Evolutionary conservation across 176 grass and related monocot genomes (phyloP), one percentile per base, ranked within the genome.

Genomic region (Phyllostachys edulis): DNA sequence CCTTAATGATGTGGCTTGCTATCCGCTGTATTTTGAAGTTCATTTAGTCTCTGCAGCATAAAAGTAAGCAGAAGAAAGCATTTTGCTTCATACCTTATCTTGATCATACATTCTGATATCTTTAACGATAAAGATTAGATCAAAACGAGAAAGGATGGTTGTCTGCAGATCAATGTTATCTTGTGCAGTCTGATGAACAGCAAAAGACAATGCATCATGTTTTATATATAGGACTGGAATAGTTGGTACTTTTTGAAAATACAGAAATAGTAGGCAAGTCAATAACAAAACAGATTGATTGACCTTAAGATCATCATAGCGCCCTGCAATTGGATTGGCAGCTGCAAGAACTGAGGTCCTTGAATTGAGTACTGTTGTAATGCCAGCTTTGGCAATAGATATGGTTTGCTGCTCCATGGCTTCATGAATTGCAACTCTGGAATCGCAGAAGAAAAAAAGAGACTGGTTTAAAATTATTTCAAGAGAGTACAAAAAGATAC

Each of bases 391-490:
- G 11, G 96, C 96, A 62, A 99, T 99, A 81, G 96, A 99, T 86
- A 96, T 99, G 7, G 96, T 99, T 46, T 99, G 96, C 75, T 99
- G 96, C 75, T 99, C 96, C 96, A 99, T 99, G 69, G 93, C 91
- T 71, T 99, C 96, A n/a, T n/a, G n/a, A n/a, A n/a, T n/a, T n/a
- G n/a, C n/a, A n/a, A n/a, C n/a, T n/a, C n/a, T n/a, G n/a, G n/a
- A n/a, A n/a, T n/a, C n/a, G n/a, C n/a, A n/a, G n/a, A n/a, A n/a
- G n/a, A n/a, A n/a, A n/a, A n/a, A n/a, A n/a, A n/a, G n/a, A n/a
- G n/a, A n/a, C n/a, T n/a, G n/a, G n/a, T n/a, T n/a, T n/a, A n/a
- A n/a, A n/a, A n/a, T n/a, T n/a, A n/a, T n/a, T n/a, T n/a, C n/a
- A n/a, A n/a, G n/a, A n/a, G n/a, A n/a, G n/a, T n/a, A n/a, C n/a